These are phyloP conservation scores for Nitzschia palea DNA, from an alignment of 108 stramenopile genomes.

Conservation along the genomic window DNA sequence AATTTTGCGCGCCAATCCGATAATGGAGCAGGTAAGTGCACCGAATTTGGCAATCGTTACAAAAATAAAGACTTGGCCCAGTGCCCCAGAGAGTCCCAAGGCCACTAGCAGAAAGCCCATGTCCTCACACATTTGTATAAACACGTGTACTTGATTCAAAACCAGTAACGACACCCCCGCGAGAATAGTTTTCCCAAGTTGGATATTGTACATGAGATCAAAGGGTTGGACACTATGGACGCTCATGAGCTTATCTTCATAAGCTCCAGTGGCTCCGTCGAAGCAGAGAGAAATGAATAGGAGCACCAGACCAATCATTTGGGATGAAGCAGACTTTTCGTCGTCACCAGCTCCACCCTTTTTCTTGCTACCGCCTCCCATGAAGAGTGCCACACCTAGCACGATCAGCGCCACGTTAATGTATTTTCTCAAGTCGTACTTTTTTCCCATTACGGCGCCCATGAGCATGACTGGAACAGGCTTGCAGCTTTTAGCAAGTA, in stretches of 20 bases:
- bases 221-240: slow-evolving; percentile 96
- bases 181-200: slow-evolving; percentile 96
- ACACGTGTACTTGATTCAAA: slow-evolving; percentile 91
- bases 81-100: slow-evolving; percentile 91
- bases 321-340: slow-evolving; percentile 55
- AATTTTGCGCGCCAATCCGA: slow-evolving; percentile 95
- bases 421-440: slow-evolving; percentile 91
- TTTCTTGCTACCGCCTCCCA: slow-evolving; percentile 82
- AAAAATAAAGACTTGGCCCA: slow-evolving; percentile 95
- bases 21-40: slow-evolving; percentile 95
- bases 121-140: slow-evolving; percentile 92
- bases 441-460: slow-evolving; percentile 95
- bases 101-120: slow-evolving; percentile 92
- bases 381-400: slow-evolving; percentile 93
- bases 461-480: slow-evolving; percentile 98
- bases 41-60: slow-evolving; percentile 98
- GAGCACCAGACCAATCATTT: slow-evolving; percentile 86
- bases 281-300: slow-evolving; percentile 96
- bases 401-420: slow-evolving; percentile 93
- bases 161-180: slow-evolving; percentile 90
- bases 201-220: slow-evolving; percentile 99
- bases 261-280: slow-evolving; percentile 98
- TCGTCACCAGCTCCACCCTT: slow-evolving; percentile 24
- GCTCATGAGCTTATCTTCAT: slow-evolving; percentile 99
- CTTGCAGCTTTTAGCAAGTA: slow-evolving; percentile 97